Evolutionary conservation across 345 rosid species (phyloP).

Genomic region (Zanthoxylum bungeanum): DNA sequence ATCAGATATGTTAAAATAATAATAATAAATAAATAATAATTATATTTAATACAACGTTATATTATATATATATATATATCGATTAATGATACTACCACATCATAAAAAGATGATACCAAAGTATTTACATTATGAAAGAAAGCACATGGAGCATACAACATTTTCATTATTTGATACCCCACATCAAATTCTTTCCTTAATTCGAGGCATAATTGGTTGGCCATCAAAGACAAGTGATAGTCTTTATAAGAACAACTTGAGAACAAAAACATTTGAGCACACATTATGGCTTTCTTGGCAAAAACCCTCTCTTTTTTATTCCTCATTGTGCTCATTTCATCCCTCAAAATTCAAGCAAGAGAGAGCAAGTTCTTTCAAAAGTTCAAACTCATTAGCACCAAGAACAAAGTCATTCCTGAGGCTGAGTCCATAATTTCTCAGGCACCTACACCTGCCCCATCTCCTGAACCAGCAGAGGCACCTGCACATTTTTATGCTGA

Average conservation of each 20-base stretch:
- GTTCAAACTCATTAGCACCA: constrained; percentile 32
- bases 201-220: constrained; percentile 58
- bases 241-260: background rate
- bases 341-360: constrained; percentile 41
- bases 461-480: constrained; percentile 12
- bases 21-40: too few species aligned
- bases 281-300: constrained; percentile 38
- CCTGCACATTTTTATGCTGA: background rate
- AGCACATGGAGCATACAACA: constrained; percentile 36
- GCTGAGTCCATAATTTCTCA: background rate
- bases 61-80: too few species aligned
- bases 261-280: background rate
- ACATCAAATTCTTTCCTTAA: constrained; percentile 41
- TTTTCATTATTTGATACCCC: constrained; percentile 32
- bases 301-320: constrained; percentile 18
- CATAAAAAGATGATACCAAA: too few species aligned
- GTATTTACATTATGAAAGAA: constrained; percentile 17
- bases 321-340: constrained; percentile 19
- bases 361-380: constrained; percentile 63
- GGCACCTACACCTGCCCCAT: constrained; percentile 23
- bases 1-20: too few species aligned
- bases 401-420: background rate
- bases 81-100: too few species aligned
- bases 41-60: too few species aligned
- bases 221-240: background rate